phyloP scores from a whole-genome alignment of 176 grass and related monocot species.

The Paspalum vaginatum region DNA sequence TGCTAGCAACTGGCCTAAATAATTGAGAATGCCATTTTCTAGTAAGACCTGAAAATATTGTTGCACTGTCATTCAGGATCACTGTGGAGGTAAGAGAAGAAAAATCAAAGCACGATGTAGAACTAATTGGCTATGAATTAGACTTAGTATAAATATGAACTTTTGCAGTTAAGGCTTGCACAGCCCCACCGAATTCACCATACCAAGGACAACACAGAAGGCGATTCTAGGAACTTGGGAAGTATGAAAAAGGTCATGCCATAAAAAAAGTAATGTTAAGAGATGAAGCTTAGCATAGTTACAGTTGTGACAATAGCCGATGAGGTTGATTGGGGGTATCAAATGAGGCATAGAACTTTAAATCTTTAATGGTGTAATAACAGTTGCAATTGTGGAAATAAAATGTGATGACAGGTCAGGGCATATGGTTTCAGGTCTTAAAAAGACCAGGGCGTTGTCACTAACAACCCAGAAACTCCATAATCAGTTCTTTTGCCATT shows the following conservation, averaged over 20 bases:
- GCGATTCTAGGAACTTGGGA: not conserved
- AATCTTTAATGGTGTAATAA: not conserved
- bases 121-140: slow-evolving; percentile 3
- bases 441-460: not conserved
- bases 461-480: slow-evolving; percentile 4
- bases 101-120: not conserved
- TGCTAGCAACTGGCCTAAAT: slow-evolving; percentile 45
- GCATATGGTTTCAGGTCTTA: not conserved
- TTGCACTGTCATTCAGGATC: slow-evolving; percentile 10
- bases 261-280: slow-evolving; percentile 2
- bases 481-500: not conserved
- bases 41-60: slow-evolving; percentile 64
- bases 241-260: not conserved
- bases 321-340: not conserved
- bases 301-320: not conserved
- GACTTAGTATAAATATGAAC: not conserved
- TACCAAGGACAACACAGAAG: not conserved
- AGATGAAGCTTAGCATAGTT: not conserved
- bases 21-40: slow-evolving; percentile 61
- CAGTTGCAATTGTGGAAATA: not conserved
- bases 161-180: slow-evolving; percentile 6
- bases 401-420: not conserved
- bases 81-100: not conserved
- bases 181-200: not conserved
- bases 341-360: slow-evolving; percentile 3